Conservation (phyloP, 2,329 filamentous ascomycete genomes). For the Diaporthe capsici region DNA sequence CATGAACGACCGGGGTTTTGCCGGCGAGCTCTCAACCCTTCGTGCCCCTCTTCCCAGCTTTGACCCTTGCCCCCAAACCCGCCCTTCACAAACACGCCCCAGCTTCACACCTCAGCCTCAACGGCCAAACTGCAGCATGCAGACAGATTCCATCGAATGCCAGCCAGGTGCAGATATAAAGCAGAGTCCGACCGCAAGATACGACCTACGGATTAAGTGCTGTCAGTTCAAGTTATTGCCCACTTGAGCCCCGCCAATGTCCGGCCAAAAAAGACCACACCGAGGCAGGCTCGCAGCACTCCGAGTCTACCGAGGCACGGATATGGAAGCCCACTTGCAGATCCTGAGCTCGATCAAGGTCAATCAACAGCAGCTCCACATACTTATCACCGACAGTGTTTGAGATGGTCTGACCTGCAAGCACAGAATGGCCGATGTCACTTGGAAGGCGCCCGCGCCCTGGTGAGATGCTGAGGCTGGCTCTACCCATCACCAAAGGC, state of each 20-base stretch:
- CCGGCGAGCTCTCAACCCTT: background rate
- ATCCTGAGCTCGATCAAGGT: background rate
- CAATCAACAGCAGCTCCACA: background rate
- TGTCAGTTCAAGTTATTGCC: background rate
- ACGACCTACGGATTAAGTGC: background rate
- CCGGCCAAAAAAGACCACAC: background rate
- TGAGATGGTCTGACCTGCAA: background rate
- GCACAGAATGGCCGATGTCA: background rate
- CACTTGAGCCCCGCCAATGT: conserved; percentile 5
- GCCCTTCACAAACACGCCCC: background rate
- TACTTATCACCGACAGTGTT: background rate
- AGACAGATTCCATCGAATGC: too few relatives aligned
- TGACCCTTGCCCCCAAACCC: background rate
- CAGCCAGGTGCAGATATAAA: background rate
- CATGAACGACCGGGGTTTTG: background rate
- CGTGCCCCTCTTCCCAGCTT: background rate
- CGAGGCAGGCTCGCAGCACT: background rate
- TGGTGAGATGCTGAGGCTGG: background rate
- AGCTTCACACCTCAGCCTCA: background rate
- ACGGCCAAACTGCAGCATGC: background rate
- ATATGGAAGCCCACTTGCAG: background rate
- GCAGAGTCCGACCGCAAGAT: background rate
- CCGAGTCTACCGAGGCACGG: background rate
- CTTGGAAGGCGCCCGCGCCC: background rate
- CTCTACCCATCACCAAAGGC: background rate